Evolutionary conservation across 345 rosid species (phyloP).

Genomic region (Salix koriyanagi): DNA sequence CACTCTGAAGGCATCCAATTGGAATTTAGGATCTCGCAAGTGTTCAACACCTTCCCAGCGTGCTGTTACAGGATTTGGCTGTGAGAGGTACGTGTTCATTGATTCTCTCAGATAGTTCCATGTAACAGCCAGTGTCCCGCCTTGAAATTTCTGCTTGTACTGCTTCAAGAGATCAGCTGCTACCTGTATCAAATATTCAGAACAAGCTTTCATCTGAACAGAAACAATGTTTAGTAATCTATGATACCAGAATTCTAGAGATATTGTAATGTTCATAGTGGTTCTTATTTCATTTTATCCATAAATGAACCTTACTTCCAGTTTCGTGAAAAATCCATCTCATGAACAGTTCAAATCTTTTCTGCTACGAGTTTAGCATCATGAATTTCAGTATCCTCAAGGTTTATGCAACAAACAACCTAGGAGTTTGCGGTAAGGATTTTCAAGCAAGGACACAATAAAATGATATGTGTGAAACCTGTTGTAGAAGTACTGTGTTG

Average conservation of each 20-base stretch:
- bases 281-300: not conserved
- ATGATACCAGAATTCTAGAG: not conserved
- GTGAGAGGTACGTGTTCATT: conserved; percentile 81
- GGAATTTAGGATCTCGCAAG: conserved; percentile 88
- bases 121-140: conserved; percentile 85
- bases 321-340: not conserved
- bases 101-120: conserved; percentile 97
- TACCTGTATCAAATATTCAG: conserved; percentile 48
- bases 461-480: conserved; percentile 43
- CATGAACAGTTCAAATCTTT: not conserved
- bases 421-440: not conserved
- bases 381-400: not conserved
- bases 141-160: conserved; percentile 86
- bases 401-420: not conserved
- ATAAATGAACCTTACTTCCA: not conserved
- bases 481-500: conserved; percentile 96
- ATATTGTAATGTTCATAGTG: not conserved
- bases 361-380: not conserved
- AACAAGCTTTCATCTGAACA: conserved; percentile 1
- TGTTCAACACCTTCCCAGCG: conserved; percentile 96
- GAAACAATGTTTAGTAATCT: not conserved
- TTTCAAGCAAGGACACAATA: not conserved
- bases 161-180: conserved; percentile 87
- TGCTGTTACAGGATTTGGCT: conserved; percentile 92
- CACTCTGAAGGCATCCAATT: conserved; percentile 93